Evolutionary conservation across 768 basidiomycete genomes (phyloP).

Genomic region (Boletus fagicola): DNA sequence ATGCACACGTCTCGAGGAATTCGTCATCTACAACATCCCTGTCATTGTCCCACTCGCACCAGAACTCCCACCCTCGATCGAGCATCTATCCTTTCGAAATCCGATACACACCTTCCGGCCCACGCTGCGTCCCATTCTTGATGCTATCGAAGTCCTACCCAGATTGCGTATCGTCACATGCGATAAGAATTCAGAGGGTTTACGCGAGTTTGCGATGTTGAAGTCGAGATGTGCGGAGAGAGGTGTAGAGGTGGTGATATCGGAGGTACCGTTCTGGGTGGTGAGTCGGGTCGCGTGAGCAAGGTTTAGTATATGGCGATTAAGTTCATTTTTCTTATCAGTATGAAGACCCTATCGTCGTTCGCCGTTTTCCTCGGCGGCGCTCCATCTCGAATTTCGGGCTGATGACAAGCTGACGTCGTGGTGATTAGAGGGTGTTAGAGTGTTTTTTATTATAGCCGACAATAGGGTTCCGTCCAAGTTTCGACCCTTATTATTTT

Average conservation of each 20-base stretch:
- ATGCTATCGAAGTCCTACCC: constrained; percentile 34
- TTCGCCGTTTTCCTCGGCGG: constrained; percentile 35
- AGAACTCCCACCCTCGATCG: constrained; percentile 36
- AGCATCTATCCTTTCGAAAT: constrained; percentile 42
- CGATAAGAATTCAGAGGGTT: constrained; percentile 22
- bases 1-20: constrained; percentile 41
- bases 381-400: constrained; percentile 38
- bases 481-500: no score
- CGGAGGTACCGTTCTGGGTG: constrained; percentile 33
- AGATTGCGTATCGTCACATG: constrained; percentile 39
- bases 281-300: constrained; percentile 31
- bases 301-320: background rate
- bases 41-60: constrained; percentile 31
- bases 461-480: background rate
- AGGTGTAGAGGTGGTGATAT: constrained; percentile 29
- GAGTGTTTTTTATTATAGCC: no score
- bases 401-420: constrained; percentile 26
- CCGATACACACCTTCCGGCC: constrained; percentile 19
- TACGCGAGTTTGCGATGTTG: constrained; percentile 27
- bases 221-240: constrained; percentile 30
- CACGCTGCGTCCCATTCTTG: constrained; percentile 31
- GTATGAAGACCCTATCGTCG: constrained; percentile 38
- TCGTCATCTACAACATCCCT: constrained; percentile 39
- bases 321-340: constrained; percentile 10
- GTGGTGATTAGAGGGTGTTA: constrained; percentile 7